Conservation (phyloP, 1,284 basidiomycete species). For the Cystobasidium slooffiae region DNA sequence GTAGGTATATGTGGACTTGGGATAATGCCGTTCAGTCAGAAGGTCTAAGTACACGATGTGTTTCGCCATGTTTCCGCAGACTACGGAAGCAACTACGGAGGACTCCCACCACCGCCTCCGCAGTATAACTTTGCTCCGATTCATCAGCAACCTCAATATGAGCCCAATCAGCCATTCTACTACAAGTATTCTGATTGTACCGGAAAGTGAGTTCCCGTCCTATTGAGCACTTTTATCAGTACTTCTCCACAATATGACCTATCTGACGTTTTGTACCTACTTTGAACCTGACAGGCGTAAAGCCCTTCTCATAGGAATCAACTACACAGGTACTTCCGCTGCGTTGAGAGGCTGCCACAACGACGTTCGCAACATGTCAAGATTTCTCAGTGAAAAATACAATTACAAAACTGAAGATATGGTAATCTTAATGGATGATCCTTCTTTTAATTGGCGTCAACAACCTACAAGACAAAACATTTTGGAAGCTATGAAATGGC, state of each 20-base stretch:
- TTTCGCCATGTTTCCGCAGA: constrained; percentile 41
- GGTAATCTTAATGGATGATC: constrained; percentile 82
- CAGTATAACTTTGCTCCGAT: constrained; percentile 50
- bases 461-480: constrained; percentile 80
- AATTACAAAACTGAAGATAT: constrained; percentile 76
- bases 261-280: not conserved
- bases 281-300: constrained; percentile 42
- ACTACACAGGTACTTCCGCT: constrained; percentile 67
- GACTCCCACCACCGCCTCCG: constrained; percentile 41
- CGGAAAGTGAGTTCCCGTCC: constrained; percentile 45
- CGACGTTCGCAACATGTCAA: constrained; percentile 62
- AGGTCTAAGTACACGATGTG: not conserved
- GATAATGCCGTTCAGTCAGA: too few relatives aligned
- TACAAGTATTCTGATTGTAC: constrained; percentile 52
- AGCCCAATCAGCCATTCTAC: constrained; percentile 41
- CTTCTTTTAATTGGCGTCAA: constrained; percentile 62
- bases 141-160: constrained; percentile 45
- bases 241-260: not conserved
- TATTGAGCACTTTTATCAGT: not conserved
- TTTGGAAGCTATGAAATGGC: constrained; percentile 67
- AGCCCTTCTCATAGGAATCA: constrained; percentile 50
- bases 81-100: constrained; percentile 44
- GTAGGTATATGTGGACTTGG: not conserved
- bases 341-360: constrained; percentile 84
- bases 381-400: constrained; percentile 60